Evolutionary conservation across 257 asterid genomes (phyloP).

Genomic region (Nicotiana attenuata): DNA sequence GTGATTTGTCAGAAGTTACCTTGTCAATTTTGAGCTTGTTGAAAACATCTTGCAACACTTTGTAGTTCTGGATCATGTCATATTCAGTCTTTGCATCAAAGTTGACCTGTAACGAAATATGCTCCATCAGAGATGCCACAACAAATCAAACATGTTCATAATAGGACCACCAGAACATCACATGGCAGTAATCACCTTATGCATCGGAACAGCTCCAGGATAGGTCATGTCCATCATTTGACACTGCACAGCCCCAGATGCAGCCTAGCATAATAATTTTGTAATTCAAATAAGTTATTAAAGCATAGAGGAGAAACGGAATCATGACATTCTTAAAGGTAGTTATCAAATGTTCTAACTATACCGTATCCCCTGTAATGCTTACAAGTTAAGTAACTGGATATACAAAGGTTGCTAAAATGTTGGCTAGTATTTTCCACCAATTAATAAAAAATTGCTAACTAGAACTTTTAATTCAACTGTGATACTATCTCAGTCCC

Average conservation of each 20-base stretch:
- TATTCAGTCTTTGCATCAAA: constrained; percentile 94
- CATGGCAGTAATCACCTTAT: constrained; percentile 50
- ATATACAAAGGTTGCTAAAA: neutral
- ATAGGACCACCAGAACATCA: neutral
- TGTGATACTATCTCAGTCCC: neutral
- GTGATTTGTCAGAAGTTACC: constrained; percentile 32
- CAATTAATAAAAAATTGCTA: neutral
- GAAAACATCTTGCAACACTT: constrained; percentile 92
- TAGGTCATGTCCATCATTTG: constrained; percentile 91
- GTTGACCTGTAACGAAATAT: constrained; percentile 52
- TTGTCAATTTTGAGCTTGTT: constrained; percentile 80
- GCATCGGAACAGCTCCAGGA: constrained; percentile 95
- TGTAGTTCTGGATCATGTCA: constrained; percentile 92
- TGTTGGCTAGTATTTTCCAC: neutral
- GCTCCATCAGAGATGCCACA: constrained; percentile 16
- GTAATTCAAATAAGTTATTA: neutral
- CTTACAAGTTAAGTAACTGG: neutral
- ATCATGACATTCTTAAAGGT: neutral
- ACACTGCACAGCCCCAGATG: constrained; percentile 95
- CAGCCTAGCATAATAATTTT: constrained; percentile 44
- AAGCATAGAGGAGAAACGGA: neutral
- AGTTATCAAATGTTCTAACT: neutral
- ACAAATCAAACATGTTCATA: neutral
- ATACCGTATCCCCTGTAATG: neutral
- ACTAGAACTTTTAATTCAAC: neutral